Base-by-base conservation (phyloP, 2,329 filamentous ascomycete genomes). In the Sporothrix mexicana region DNA sequence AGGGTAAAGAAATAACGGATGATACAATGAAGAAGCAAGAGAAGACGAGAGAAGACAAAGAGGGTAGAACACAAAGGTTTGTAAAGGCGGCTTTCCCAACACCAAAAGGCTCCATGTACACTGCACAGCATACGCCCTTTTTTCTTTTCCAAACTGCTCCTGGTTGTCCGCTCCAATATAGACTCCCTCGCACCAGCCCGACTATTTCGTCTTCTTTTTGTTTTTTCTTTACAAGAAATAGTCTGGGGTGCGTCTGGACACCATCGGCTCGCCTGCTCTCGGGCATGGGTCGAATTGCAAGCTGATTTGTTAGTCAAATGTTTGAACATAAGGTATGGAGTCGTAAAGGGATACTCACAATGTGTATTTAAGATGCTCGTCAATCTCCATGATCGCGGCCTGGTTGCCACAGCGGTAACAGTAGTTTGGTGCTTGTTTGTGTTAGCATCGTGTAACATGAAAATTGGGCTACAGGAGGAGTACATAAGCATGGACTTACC, bases 371-470 rank as follows among this genome's bases (percentile, higher is more conserved):
- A 99, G 86, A 83, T 98, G 95, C 85, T 99, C 96, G 77, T 98
- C 96, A 83, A 99, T 99, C 84, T 98, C 96, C 96, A 99, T 99
- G 82, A 99, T 98, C n/a, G 96, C 96, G 73, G 96, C 96, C 84
- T 98, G 96, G 84, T 99, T 99, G 80, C 96, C 96, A 81, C 96
- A 99, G 82, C 96, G 90, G 88, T 99, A 98, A 86, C 95, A 99
- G 87, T 99, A 99, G 83, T 95, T 95, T 76, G 93, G 93, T 71
- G 93, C 93, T 66, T 90, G 45, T 25, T 13, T 8, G 15, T 23
- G 73, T 70, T 43, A 73, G 67, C 61, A 10, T 68, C 8, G 30
- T 17, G 49, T n/a, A n/a, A 43, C 8, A n/a, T 25, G 8, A 30
- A 70, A 49, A 47, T 20, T 20, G 49, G 61, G 12, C 10, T 3